Base-by-base conservation (phyloP, 768 basidiomycete genomes). In the Leucocoprinus leucothites region DNA sequence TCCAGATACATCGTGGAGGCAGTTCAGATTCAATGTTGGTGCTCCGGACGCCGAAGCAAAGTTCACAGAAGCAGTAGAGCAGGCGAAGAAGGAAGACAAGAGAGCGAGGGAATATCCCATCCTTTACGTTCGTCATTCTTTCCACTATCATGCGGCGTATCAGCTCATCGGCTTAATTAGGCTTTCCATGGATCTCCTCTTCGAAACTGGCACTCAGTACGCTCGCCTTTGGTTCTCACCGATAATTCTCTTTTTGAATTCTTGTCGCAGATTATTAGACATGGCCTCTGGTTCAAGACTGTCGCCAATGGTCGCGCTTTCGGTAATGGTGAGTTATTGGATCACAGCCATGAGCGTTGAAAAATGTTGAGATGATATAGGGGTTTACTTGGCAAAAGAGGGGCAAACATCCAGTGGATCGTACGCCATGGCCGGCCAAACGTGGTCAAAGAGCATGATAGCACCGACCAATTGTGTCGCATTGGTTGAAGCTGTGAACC, bases 1-100 rank as follows among this genome's bases (percentile, higher is more conserved):
- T 50, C 8, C 46, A 83, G 84, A 76, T 53, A 48, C 71, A 0
- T 62, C 55, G 0, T 87, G 81, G 78, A 70, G 77, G 24, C 88
- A 90, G 58, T 89, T 87, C 65, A 74, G 83, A 21, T 81, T 90
- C 65, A 82, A 82, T 52, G 86, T 87, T 9, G 88, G 87, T 3
- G 78, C 84, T 1, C 87, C 88, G 3, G 82, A 85, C 59, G 85
- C 85, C 8, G 88, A 89, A 65, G 84, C 84, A 14, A 83, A 81
- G 57, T 86, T 86, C 63, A 71, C 76, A 40, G 62, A 62, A 4
- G 80, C 79, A 5, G 63, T 84, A 18, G 62, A 63, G 28, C 56
- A 61, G 4, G 82, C 82, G 5, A 67, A 74, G 53, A 21, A 56
- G 14, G 58, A 63, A 28, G 67, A 76, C 57, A 2, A 18, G 0